Base-by-base conservation (phyloP, 306 rosid genomes). In the Quercus gilva region DNA sequence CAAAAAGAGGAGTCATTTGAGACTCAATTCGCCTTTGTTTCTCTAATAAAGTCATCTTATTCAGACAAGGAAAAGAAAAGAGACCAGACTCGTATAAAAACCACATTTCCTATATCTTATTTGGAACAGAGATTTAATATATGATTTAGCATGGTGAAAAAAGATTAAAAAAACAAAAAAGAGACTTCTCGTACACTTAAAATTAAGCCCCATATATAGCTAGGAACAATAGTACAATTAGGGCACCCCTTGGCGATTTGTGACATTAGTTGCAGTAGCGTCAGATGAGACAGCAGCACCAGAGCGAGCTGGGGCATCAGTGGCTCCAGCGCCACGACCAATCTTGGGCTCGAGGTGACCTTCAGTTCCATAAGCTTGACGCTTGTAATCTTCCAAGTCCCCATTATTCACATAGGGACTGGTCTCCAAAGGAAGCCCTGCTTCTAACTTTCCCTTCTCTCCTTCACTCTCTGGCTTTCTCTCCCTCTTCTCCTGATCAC, bases 351-450 rank as follows among this genome's bases (percentile, higher is more conserved):
- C 8, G 11, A 78, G 85, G 45, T 95, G 99, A 65, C 97, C 99
- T 55, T 95, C 80, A 0, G 90, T 77, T 0, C 99, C 99, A 20
- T 95, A 95, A 1, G 85, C 98, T 43, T 85, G 87, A 11, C 33
- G 74, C 89, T 95, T 93, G 80, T 92, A 95, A 23, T 95, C 99
- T 70, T 95, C 98, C 81, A 90, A n/a, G 58, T 86, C 88, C 53
- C 86, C 69, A 79, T 85, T 79, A 23, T 92, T 60, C 12, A 93
- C 13, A 49, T 90, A 95, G 13, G 99, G 99, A 68, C 99, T 93
- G 31, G 79, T 85, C 87, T 93, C 73, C 79, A 86, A 25, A 0
- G 92, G 91, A 76, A 92, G 76, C 17, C 87, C 98, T 35, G 41
- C 41, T 79, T 92, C 94, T 5, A n/a, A n/a, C 72, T 58, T 83